Conservation (phyloP, 2,329 filamentous ascomycete species). For the Penicillium freii region DNA sequence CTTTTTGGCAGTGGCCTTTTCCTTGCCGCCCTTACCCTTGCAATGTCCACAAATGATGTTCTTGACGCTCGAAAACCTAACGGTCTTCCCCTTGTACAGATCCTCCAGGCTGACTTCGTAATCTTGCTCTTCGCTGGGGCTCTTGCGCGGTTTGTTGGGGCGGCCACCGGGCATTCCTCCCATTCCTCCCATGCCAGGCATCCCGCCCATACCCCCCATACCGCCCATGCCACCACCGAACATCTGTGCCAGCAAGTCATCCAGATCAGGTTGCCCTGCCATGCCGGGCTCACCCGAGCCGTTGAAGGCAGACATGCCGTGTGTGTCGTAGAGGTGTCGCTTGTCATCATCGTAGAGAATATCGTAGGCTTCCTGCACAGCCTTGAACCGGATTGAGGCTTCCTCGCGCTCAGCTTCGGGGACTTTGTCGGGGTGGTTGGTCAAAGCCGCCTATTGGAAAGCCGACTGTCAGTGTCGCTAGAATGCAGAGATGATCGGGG, state of each 20-base stretch:
- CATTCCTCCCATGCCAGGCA: constrained; percentile 44
- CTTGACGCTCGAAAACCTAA: constrained; percentile 94
- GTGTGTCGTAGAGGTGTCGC: constrained; percentile 83
- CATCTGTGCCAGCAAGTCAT: constrained; percentile 92
- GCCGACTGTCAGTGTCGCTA: constrained; percentile 6
- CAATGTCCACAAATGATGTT: constrained; percentile 84
- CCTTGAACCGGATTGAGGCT: constrained; percentile 90
- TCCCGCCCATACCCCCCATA: constrained; percentile 55
- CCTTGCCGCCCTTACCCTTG: constrained; percentile 86
- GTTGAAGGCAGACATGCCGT: constrained; percentile 96
- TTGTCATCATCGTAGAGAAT: constrained; percentile 96
- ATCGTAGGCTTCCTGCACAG: constrained; percentile 90
- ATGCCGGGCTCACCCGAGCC: constrained; percentile 64
- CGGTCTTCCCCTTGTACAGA: constrained; percentile 97
- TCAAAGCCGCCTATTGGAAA: constrained; percentile 67
- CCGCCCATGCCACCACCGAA: constrained; percentile 64
- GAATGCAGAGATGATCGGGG: not conserved
- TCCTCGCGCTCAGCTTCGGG: constrained; percentile 78
- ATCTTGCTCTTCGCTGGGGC: constrained; percentile 80
- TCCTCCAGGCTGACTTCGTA: constrained; percentile 92
- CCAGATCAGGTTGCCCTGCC: constrained; percentile 68
- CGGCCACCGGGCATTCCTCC: constrained; percentile 34
- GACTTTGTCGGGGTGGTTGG: constrained; percentile 94
- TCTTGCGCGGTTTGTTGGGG: constrained; percentile 56
- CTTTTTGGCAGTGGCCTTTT: constrained; percentile 78